Base-by-base conservation (phyloP, 345 rosid species). In the Eucalyptus victrix region DNA sequence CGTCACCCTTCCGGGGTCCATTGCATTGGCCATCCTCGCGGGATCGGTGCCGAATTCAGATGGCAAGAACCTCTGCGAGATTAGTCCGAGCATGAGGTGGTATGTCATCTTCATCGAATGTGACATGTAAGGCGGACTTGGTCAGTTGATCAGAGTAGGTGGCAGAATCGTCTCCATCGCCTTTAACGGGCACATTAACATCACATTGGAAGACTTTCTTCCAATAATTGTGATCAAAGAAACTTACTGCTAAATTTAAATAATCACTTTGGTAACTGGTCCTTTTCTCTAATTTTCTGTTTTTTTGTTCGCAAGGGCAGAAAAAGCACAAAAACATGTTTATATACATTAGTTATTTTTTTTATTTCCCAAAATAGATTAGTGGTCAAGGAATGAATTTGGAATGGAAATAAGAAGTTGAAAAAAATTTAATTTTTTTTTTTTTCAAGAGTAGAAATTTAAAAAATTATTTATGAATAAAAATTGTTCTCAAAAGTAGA, bases 21-120 rank as follows among this genome's bases (percentile, higher is more conserved):
- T 88, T 6, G 95, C 96, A 56, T 93, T 50, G 80, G 80, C 90
- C 97, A 93, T 95, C 87, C 90, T 93, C 6, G 93, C 92, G 3
- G 96, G 95, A 67, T 93, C 95, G 2, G 92, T 93, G 6, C 96
- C 96, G 50, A 95, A 95, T 85, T 95, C 96, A 3, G 97, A 95
- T 1, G 96, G 96, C 86, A 93, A 42, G 49, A 93, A 95, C 89
- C 96, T 92, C 95, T 94, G 92, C 86, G 34, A 62, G n/a, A 8
- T 34, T 56, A 16, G 34, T 50, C 87, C 56, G 21, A 65, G 76
- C 37, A 8, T n/a, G 76, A 65, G 76, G 2, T 65, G 19, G 40
- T n/a, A 65, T n/a, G 76, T 16, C 10, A 30, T 65, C 40, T 65
- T 65, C 21, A 16, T 65, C 19, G 76, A 65, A 65, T 65, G 76